Conservation (phyloP, 306 rosid genomes). For the Begonia loranthoides region DNA sequence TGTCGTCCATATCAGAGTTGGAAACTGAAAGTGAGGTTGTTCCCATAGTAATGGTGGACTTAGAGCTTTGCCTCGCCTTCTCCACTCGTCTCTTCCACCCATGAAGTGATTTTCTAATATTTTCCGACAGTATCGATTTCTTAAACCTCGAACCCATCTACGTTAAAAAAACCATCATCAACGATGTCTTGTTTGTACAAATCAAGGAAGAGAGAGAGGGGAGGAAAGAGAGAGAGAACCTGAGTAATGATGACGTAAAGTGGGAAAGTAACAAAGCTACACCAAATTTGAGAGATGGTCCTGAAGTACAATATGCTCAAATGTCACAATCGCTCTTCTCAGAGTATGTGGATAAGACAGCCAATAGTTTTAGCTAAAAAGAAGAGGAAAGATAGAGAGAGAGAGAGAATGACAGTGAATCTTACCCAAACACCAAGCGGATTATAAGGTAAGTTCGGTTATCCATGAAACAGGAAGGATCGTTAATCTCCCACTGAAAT, state of each 20-base stretch:
- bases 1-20: constrained; percentile 17
- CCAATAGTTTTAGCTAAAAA: not conserved
- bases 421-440: constrained; percentile 73
- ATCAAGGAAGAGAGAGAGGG: not conserved
- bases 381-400: not conserved
- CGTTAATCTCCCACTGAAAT: constrained; percentile 73
- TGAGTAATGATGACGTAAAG: constrained; percentile 84
- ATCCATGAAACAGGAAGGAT: constrained; percentile 78
- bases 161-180: constrained; percentile 11
- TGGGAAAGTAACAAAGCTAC: constrained; percentile 88
- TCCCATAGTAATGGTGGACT: constrained; percentile 14
- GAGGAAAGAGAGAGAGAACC: constrained; percentile 29
- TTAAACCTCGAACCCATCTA: constrained; percentile 86
- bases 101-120: constrained; percentile 48
- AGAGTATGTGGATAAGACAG: not conserved
- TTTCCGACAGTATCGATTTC: constrained; percentile 53
- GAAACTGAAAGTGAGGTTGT: constrained; percentile 19
- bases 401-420: not conserved
- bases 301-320: constrained; percentile 20
- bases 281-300: constrained; percentile 66
- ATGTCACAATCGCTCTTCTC: not conserved
- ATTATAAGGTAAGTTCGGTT: constrained; percentile 38
- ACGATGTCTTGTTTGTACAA: not conserved
- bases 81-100: constrained; percentile 69
- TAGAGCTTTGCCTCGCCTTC: constrained; percentile 24